These are phyloP conservation scores for Euphorbia celastroides DNA, from an alignment of 441 rosid genomes.

Conservation along the genomic window DNA sequence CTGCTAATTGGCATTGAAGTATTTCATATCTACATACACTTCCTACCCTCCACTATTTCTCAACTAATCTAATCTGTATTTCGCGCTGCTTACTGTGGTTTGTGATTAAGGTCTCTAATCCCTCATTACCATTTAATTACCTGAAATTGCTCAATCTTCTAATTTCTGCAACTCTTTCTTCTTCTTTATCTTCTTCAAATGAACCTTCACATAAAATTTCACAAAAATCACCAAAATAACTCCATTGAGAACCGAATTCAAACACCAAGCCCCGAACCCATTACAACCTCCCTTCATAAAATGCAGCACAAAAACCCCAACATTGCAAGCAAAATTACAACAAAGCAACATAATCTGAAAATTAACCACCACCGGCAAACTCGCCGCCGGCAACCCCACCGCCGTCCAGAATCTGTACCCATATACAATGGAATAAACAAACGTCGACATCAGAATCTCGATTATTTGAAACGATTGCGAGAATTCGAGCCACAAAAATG, in stretches of 20 bases:
- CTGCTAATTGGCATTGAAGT: too few relatives aligned
- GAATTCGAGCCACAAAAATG: conserved; percentile 80
- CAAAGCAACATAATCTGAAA: conserved; percentile 61
- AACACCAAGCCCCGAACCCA: conserved; percentile 84
- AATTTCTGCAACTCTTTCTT: not conserved
- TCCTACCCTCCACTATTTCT: too few relatives aligned
- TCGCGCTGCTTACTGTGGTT: not conserved
- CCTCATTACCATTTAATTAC: not conserved
- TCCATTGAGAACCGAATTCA: conserved; percentile 62
- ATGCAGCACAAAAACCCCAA: conserved; percentile 60
- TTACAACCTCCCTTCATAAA: conserved; percentile 83
- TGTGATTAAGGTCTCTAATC: not conserved
- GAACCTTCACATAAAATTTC: conserved; percentile 50
- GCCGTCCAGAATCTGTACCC: conserved; percentile 87
- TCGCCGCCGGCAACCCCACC: conserved; percentile 60
- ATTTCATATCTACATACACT: too few relatives aligned
- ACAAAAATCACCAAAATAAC: conserved; percentile 53
- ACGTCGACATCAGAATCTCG: conserved; percentile 60
- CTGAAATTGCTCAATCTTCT: not conserved
- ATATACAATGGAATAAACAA: conserved; percentile 60
- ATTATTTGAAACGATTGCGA: conserved; percentile 82
- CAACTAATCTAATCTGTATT: too few relatives aligned
- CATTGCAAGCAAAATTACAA: conserved; percentile 65
- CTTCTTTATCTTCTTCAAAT: conserved; percentile 22
- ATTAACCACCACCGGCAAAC: conserved; percentile 58